These are phyloP conservation scores for Neurospora discreta DNA, from an alignment of 495 filamentous ascomycete species.

Conservation along the genomic window DNA sequence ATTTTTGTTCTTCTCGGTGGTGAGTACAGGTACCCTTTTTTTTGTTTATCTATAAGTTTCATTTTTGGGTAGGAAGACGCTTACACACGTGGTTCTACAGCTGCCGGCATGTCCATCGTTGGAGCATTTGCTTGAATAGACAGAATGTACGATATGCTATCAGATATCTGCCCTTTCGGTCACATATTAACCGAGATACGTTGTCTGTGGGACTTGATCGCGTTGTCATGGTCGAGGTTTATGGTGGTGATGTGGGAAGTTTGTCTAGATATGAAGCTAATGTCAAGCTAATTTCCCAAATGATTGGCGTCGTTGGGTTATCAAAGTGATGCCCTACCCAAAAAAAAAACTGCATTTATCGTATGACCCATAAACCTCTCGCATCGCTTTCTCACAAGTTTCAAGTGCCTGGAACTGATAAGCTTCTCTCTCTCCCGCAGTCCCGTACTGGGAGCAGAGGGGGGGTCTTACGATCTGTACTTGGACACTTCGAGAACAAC, in stretches of 20 bases:
- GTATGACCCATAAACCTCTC: not conserved
- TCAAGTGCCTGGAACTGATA: not conserved
- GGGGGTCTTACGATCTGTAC: too few species aligned
- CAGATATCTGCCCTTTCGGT: not conserved
- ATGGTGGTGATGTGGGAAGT: not conserved
- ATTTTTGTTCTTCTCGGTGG: conserved; percentile 31
- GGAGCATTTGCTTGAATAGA: conserved; percentile 35
- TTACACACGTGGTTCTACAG: conserved; percentile 12
- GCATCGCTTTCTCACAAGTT: not conserved
- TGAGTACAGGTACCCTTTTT: conserved; percentile 8
- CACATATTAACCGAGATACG: not conserved
- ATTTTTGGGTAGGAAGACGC: not conserved
- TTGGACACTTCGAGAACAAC: too few species aligned
- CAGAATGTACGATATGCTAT: not conserved
- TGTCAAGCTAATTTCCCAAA: not conserved
- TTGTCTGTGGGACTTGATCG: not conserved
- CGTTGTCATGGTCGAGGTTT: not conserved
- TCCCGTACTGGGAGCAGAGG: too few species aligned
- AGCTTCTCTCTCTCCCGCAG: too few species aligned
- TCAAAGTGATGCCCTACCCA: not conserved
- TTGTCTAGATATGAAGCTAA: not conserved
- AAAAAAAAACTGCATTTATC: not conserved
- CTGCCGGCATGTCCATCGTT: conserved; percentile 52
- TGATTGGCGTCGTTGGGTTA: not conserved
- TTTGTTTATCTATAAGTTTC: not conserved